A percentile compares a stretch with the other conserved stretches of the same genome.
Evolutionary conservation across 805 yeast genomes (phyloP).

Genomic region (Dipodascus geniculatus): DNA sequence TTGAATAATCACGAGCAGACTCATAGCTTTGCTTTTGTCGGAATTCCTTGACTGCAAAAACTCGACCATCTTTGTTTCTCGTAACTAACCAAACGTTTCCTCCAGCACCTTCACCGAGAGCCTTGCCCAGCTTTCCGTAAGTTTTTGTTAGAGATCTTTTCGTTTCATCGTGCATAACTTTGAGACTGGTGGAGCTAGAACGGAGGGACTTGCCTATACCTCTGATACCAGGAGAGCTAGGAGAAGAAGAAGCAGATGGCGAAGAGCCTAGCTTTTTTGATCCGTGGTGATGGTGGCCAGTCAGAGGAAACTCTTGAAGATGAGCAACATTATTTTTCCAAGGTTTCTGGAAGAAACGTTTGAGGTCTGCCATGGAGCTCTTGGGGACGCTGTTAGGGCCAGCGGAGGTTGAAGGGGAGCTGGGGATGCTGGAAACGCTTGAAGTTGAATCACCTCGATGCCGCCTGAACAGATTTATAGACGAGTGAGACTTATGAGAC

Average conservation of each 20-base stretch:
- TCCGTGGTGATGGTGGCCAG: background rate
- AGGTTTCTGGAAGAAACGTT: conserved; percentile 36
- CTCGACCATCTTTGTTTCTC: conserved; percentile 50
- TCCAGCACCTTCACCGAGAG: conserved; percentile 91
- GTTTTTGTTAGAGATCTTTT: conserved; percentile 37
- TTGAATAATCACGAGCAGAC: conserved; percentile 73
- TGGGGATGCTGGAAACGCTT: conserved; percentile 26
- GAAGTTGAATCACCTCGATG: conserved; percentile 16
- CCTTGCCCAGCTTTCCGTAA: conserved; percentile 74
- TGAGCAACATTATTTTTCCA: conserved; percentile 19
- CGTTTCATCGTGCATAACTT: conserved; percentile 18
- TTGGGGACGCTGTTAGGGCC: conserved; percentile 1
- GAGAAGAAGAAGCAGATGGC: background rate
- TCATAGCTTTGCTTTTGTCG: conserved; percentile 66
- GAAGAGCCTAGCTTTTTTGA: background rate
- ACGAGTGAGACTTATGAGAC: background rate
- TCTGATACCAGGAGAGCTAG: conserved; percentile 8
- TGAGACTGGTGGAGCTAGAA: conserved; percentile 21
- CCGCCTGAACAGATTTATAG: conserved; percentile 7
- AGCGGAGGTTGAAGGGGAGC: conserved; percentile 29
- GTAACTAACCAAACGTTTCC: conserved; percentile 73
- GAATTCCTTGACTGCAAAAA: conserved; percentile 90
- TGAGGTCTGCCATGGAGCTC: conserved; percentile 28
- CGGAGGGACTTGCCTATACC: conserved; percentile 12
- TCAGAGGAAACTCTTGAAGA: conserved; percentile 2